Conservation (phyloP, 148 eudicot species). For the Fagopyrum tataricum region DNA sequence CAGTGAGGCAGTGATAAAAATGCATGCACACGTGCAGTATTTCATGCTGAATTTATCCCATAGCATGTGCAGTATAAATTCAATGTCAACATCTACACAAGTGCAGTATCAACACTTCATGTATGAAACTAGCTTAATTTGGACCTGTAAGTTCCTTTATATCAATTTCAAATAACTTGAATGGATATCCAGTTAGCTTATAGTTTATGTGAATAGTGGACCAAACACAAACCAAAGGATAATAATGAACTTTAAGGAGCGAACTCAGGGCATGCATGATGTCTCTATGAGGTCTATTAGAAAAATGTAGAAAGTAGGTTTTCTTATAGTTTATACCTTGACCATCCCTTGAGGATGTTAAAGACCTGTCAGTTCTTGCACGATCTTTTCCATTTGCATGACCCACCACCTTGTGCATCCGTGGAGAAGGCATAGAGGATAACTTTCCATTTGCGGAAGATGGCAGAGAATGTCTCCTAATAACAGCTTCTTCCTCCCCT, state of each 20-base stretch:
- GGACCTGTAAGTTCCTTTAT: background rate
- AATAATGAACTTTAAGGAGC: background rate
- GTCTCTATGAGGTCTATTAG: background rate
- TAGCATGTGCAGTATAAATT: background rate
- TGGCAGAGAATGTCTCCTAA: conserved; percentile 55
- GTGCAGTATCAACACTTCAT: background rate
- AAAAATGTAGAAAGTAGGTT: background rate
- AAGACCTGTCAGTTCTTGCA: conserved; percentile 29
- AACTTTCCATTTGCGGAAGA: conserved; percentile 41
- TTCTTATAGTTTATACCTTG: conserved; percentile 20
- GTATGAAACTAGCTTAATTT: background rate
- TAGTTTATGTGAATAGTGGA: no score
- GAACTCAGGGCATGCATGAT: background rate
- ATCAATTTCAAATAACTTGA: background rate
- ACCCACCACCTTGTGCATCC: conserved; percentile 32
- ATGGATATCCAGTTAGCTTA: background rate
- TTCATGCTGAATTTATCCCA: no score
- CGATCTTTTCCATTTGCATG: conserved; percentile 48
- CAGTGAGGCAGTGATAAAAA: no score
- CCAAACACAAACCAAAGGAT: background rate
- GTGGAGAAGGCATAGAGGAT: conserved; percentile 45
- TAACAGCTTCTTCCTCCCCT: conserved; percentile 39
- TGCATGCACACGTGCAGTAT: no score
- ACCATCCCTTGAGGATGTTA: conserved; percentile 50
- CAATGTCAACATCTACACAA: background rate